A percentile compares a stretch with the other conserved stretches of the same genome.
Conservation (phyloP, 83 land plant species). For the Diphasiastrum complanatum region DNA sequence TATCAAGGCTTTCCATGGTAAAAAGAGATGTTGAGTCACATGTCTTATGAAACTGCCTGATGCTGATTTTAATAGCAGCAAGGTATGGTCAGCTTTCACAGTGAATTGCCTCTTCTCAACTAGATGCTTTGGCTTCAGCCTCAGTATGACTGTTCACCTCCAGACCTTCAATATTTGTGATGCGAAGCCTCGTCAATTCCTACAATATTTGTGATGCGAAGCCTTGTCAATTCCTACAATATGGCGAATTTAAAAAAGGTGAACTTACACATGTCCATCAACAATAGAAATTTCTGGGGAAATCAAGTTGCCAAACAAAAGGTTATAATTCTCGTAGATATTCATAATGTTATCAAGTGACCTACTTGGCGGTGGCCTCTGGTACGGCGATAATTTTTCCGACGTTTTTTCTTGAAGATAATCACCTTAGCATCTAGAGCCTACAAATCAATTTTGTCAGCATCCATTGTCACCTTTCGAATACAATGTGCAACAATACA, state of each 20-base stretch:
- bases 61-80: too few species aligned
- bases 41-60: too few species aligned
- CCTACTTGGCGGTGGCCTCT: constrained; percentile 92
- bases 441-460: constrained; percentile 34
- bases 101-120: too few species aligned
- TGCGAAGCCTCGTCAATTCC: constrained; percentile 24
- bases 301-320: background rate
- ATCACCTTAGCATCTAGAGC: constrained; percentile 69
- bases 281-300: background rate
- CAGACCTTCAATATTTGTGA: too few species aligned
- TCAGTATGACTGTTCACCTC: too few species aligned
- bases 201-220: constrained; percentile 20
- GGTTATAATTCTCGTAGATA: background rate
- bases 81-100: too few species aligned
- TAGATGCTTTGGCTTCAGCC: too few species aligned
- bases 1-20: too few species aligned
- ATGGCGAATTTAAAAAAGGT: background rate
- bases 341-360: background rate
- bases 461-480: too few species aligned
- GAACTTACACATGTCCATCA: background rate
- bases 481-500: too few species aligned
- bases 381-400: constrained; percentile 82
- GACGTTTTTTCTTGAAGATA: constrained; percentile 89
- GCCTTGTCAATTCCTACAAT: constrained; percentile 25
- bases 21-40: too few species aligned